A percentile compares a stretch with the other conserved stretches of the same genome.
phyloP scores from a whole-genome alignment of 306 rosid genomes.

The Begonia peltatifolia region DNA sequence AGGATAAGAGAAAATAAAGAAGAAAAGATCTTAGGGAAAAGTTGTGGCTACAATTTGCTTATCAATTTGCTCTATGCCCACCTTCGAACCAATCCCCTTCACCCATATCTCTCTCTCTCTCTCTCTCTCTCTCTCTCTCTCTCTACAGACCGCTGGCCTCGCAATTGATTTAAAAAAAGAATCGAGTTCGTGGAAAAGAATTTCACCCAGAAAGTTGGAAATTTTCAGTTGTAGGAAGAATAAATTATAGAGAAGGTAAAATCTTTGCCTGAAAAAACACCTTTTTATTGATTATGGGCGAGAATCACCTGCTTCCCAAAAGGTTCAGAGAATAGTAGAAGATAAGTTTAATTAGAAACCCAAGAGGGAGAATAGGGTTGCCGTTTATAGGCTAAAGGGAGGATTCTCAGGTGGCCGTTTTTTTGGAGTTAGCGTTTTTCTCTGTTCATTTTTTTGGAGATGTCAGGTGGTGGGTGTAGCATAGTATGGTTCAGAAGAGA shows the following conservation, averaged over 20 bases:
- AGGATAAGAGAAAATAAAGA: slow-evolving; percentile 21
- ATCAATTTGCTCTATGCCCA: slow-evolving; percentile 45
- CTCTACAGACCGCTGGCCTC: slow-evolving; percentile 4
- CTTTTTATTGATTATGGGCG: slow-evolving; percentile 15
- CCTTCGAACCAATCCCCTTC: slow-evolving; percentile 35
- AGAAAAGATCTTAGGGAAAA: slow-evolving; percentile 14
- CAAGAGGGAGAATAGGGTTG: not conserved
- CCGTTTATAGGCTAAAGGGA: slow-evolving; percentile 13
- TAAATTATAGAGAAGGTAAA: no score
- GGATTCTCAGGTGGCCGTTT: slow-evolving; percentile 9
- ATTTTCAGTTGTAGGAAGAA: no score
- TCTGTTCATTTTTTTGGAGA: slow-evolving; percentile 14
- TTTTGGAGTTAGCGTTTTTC: slow-evolving; percentile 7
- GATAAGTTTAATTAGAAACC: slow-evolving; percentile 16
- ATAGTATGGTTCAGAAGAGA: slow-evolving; percentile 99
- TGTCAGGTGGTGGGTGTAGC: slow-evolving; percentile 92
- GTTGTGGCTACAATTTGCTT: slow-evolving; percentile 55
- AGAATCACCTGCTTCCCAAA: slow-evolving; percentile 16
- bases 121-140: slow-evolving; percentile 11
- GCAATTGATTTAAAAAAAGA: slow-evolving; percentile 17
- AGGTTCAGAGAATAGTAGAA: slow-evolving; percentile 5
- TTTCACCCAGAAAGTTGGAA: slow-evolving; percentile 16
- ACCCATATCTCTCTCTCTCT: slow-evolving; percentile 6
- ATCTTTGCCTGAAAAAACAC: not conserved
- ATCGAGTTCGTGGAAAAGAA: not conserved